Evolutionary conservation across 208 protist species (phyloP), one percentile per base, ranked within the genome.

Genomic region (Leptomonas seymouri): DNA sequence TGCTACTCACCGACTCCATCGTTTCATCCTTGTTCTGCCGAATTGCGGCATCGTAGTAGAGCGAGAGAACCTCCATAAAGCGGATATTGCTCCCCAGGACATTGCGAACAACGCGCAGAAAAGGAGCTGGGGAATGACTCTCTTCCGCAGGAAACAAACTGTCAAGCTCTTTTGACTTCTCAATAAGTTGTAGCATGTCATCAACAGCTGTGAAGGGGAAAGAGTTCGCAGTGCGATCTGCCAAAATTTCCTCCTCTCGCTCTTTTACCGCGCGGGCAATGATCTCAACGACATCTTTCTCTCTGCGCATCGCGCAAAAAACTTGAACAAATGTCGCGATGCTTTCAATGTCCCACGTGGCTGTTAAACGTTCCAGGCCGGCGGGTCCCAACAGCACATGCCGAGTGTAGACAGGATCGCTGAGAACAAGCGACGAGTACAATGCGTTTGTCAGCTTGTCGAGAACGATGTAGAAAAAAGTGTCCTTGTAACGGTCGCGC

Each of bases 1-100:
- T 55, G 50, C 77, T 36, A 21, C 69, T 63, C 44, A 89, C 39
- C 3, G 49, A 14, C 16, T 68, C 58, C 28, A 81, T 51, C 36
- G 41, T 49, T 12, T 80, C 74, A 23, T 48, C 51, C 14, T 51
- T 70, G 27, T 57, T 51, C 31, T 71, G 59, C 20, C 76, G 81
- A 44, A 92, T 76, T 25, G 77, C 66, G 21, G 23, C 45, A 44
- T 94, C 89, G 58, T 85, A 85, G 58, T 89, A 94, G 27, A 76
- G 49, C 12, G 82, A 82, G 31, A 91, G 75, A 44, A 71, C 75
- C 28, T 88, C 82, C 57, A 80, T 69, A 75, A 92, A 87, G 23
- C 57, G 64, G 41, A 56, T 53, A 51, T 71, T 68, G 39, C 71
- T 71, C n/a, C 84, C 85, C 51, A 89, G 25, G 46, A 74, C 57